Percentiles rank a stretch among this genome's conserved stretches.
Conservation (phyloP, 352 stramenopile species). For the Globisporangium takayamanum region DNA sequence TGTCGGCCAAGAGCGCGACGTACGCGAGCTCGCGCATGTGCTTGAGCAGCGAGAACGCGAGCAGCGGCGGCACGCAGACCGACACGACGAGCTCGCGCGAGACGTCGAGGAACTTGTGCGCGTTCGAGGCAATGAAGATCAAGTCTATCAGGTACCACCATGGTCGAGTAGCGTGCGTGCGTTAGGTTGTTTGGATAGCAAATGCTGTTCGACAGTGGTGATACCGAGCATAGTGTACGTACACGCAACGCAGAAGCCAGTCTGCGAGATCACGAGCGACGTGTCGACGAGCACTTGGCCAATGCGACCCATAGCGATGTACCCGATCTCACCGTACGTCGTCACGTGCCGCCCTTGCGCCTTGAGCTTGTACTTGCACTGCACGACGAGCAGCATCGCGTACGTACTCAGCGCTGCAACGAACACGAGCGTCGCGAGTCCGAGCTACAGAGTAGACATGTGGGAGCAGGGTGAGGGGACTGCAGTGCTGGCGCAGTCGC, state of each 20-base stretch:
- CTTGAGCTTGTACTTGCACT: conserved; percentile 77
- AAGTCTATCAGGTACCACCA: conserved; percentile 40
- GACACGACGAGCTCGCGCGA: conserved; percentile 47
- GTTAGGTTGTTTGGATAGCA: background rate
- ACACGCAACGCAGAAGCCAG: conserved; percentile 87
- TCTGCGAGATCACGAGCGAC: conserved; percentile 83
- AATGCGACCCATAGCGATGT: conserved; percentile 54
- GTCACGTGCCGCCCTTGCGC: conserved; percentile 34
- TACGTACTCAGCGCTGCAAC: conserved; percentile 60
- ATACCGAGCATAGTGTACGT: conserved; percentile 5
- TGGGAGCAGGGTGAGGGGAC: background rate
- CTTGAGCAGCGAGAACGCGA: conserved; percentile 76
- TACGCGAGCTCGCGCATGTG: conserved; percentile 87
- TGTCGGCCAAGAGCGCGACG: conserved; percentile 85
- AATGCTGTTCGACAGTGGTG: too few species aligned
- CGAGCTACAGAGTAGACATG: conserved; percentile 23
- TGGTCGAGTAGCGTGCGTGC: background rate
- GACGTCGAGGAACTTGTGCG: conserved; percentile 63
- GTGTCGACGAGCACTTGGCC: conserved; percentile 78
- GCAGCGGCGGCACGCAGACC: conserved; percentile 56
- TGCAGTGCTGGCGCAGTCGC: too few species aligned
- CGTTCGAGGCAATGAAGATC: conserved; percentile 89
- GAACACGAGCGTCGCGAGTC: conserved; percentile 40
- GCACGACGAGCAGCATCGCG: conserved; percentile 68
- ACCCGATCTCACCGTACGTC: conserved; percentile 86